Percentiles rank a stretch among this genome's conserved stretches.
phyloP scores from a whole-genome alignment of 139 green algal genomes.

The Zygnema circumcarinatum region DNA sequence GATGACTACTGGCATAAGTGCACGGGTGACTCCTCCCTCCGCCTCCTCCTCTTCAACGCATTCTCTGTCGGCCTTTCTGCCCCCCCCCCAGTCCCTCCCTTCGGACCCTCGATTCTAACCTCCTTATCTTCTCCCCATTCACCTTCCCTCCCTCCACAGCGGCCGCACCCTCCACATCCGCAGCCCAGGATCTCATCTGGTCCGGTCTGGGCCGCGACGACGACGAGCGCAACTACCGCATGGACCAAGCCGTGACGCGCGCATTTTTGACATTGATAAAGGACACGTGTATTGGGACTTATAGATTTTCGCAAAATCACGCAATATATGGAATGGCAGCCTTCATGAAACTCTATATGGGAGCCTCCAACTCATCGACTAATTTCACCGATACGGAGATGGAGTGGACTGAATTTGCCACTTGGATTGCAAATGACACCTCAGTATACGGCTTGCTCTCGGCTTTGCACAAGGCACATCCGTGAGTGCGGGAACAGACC shows the following conservation, averaged over 20 bases:
- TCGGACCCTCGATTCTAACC: too few species aligned
- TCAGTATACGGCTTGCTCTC: not conserved
- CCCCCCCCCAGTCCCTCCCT: too few species aligned
- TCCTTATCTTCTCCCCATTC: not conserved
- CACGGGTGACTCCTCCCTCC: too few species aligned
- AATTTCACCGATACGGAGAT: not conserved
- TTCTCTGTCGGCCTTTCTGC: not conserved
- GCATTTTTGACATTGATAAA: not conserved
- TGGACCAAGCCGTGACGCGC: not conserved
- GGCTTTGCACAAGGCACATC: not conserved
- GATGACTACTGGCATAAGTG: too few species aligned
- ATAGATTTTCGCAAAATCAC: not conserved
- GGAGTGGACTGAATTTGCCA: too few species aligned
- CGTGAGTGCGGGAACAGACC: not conserved
- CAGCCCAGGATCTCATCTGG: not conserved
- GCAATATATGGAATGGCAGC: not conserved
- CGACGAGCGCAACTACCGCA: not conserved
- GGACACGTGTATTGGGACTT: not conserved
- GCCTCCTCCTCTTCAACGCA: too few species aligned
- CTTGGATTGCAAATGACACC: not conserved
- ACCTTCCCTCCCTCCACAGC: not conserved
- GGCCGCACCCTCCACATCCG: not conserved
- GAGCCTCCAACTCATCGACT: not conserved
- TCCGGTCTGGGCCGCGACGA: not conserved
- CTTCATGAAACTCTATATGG: not conserved